Percentiles rank a stretch among this genome's conserved stretches.
Evolutionary conservation across 495 filamentous ascomycete species (phyloP).

Genomic region (Neurospora pannonica): DNA sequence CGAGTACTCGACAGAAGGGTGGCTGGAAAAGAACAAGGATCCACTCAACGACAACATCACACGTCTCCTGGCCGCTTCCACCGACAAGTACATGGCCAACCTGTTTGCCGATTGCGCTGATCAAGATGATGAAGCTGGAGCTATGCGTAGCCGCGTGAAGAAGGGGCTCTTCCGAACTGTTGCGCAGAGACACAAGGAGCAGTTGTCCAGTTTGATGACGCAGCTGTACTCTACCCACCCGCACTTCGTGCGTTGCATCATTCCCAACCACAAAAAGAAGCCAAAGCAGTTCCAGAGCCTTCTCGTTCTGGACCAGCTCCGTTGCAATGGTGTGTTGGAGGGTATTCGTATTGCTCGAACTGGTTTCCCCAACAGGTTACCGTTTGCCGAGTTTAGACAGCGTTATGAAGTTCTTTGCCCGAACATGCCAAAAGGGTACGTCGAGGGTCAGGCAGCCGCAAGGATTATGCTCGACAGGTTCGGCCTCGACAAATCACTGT

Average conservation of each 20-base stretch:
- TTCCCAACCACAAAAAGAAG: slow-evolving; percentile 97
- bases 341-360: slow-evolving; percentile 96
- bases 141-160: slow-evolving; percentile 76
- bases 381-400: slow-evolving; percentile 88
- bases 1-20: slow-evolving; percentile 89
- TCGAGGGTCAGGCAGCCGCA: slow-evolving; percentile 81
- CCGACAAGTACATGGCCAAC: slow-evolving; percentile 69
- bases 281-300: slow-evolving; percentile 85
- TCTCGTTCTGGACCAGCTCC: slow-evolving; percentile 86
- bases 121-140: slow-evolving; percentile 52
- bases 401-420: slow-evolving; percentile 95
- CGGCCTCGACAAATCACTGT: slow-evolving; percentile 71
- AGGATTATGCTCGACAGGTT: slow-evolving; percentile 85
- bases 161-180: slow-evolving; percentile 96
- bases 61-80: slow-evolving; percentile 71
- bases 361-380: slow-evolving; percentile 92
- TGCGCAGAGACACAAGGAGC: slow-evolving; percentile 95
- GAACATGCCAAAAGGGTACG: slow-evolving; percentile 79
- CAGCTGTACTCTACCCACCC: slow-evolving; percentile 94
- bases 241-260: slow-evolving; percentile 96
- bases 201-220: slow-evolving; percentile 88
- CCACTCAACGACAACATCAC: slow-evolving; percentile 96
- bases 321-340: slow-evolving; percentile 97
- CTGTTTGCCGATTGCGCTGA: slow-evolving; percentile 86
- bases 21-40: slow-evolving; percentile 99